Conservation (phyloP, 2,329 filamentous ascomycete species). For the Aspergillus pseudotamarii region DNA sequence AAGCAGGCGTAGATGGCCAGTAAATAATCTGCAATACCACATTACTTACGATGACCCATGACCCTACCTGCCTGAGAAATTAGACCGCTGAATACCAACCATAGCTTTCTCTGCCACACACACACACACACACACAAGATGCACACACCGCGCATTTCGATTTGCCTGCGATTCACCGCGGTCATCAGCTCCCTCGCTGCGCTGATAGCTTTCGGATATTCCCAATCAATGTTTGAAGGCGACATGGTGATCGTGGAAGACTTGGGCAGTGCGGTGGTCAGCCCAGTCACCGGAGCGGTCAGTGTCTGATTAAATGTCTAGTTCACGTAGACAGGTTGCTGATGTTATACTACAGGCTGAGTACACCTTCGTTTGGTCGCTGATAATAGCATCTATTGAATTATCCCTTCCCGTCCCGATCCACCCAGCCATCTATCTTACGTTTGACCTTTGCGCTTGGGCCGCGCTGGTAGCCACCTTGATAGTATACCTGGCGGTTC, state of each 20-base stretch:
- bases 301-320: not conserved
- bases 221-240: slow-evolving; percentile 5
- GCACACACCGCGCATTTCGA: not conserved
- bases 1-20: not conserved
- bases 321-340: not conserved
- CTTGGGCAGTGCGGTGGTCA: slow-evolving; percentile 6
- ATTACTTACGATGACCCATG: not conserved
- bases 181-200: slow-evolving; percentile 9
- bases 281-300: slow-evolving; percentile 11
- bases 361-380: slow-evolving; percentile 14
- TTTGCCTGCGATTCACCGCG: slow-evolving; percentile 7
- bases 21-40: not conserved
- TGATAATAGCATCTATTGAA: slow-evolving; percentile 12
- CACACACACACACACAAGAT: not conserved
- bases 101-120: not conserved
- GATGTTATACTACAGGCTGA: not conserved
- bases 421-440: slow-evolving; percentile 15
- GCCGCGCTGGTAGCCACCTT: not conserved
- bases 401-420: slow-evolving; percentile 3
- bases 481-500: slow-evolving; percentile 2
- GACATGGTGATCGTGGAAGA: not conserved
- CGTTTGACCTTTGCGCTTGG: slow-evolving; percentile 14
- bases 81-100: not conserved
- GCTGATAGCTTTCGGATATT: slow-evolving; percentile 10
- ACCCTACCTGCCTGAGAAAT: not conserved